Evolutionary conservation across 768 basidiomycete genomes (phyloP).

Genomic region (Calvatia gigantea): DNA sequence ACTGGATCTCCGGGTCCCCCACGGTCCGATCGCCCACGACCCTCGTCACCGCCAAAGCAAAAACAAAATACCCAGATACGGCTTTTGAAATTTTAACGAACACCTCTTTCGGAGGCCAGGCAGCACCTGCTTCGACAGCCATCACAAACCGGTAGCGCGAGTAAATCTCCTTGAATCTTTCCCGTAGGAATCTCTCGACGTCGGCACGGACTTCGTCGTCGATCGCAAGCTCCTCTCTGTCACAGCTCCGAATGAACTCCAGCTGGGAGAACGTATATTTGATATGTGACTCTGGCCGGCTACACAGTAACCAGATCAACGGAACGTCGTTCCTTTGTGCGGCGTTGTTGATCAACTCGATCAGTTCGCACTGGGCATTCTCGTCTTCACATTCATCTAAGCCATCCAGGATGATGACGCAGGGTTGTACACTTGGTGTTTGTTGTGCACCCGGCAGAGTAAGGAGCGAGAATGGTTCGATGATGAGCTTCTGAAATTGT

Average conservation of each 20-base stretch:
- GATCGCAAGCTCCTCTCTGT: not conserved
- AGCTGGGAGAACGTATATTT: not conserved
- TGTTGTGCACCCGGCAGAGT: not conserved
- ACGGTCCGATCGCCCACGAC: not conserved
- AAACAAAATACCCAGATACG: not conserved
- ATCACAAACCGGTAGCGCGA: not conserved
- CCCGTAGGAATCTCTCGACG: not conserved
- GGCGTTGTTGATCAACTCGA: not conserved
- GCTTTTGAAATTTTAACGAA: not conserved
- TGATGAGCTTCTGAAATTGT: not conserved
- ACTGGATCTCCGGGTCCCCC: not conserved
- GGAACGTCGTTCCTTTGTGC: not conserved
- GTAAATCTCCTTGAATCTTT: not conserved
- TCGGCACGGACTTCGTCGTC: not conserved
- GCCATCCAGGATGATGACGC: not conserved
- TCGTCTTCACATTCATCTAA: not conserved
- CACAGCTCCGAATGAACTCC: not conserved
- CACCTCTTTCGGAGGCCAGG: not conserved
- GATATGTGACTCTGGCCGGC: constrained; percentile 1
- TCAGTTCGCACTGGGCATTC: not conserved
- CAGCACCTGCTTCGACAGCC: not conserved
- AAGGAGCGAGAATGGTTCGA: not conserved
- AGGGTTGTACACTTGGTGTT: not conserved
- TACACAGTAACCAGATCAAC: not conserved
- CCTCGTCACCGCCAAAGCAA: not conserved